Conservation (phyloP, 805 yeast species). For the Millerago galiae region DNA sequence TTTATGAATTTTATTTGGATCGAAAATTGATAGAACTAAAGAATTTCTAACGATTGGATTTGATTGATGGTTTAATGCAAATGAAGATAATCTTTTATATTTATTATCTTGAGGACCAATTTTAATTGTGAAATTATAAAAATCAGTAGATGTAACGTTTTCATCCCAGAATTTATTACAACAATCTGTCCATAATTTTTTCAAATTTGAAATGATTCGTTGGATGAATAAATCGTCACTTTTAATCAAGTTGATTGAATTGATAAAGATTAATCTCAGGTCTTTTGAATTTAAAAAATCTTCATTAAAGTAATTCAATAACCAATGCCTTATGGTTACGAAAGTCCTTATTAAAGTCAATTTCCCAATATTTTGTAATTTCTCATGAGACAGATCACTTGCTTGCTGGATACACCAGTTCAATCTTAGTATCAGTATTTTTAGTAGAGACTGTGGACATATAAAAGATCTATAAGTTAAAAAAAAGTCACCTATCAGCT, state of each 20-base stretch:
- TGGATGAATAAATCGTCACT: slow-evolving; percentile 23
- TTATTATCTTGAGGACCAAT: slow-evolving; percentile 24
- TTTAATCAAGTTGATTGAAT: slow-evolving; percentile 26
- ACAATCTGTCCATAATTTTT: slow-evolving; percentile 41
- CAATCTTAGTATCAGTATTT: slow-evolving; percentile 56
- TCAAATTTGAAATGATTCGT: slow-evolving; percentile 38
- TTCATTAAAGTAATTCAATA: slow-evolving; percentile 77
- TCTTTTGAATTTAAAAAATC: slow-evolving; percentile 60
- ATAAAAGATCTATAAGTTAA: slow-evolving; percentile 73
- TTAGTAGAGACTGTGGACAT: slow-evolving; percentile 50
- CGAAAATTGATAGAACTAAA: slow-evolving; percentile 28
- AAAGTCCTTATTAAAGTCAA: slow-evolving; percentile 73
- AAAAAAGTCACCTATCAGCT: slow-evolving; percentile 77
- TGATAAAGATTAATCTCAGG: slow-evolving; percentile 38
- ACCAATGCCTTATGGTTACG: slow-evolving; percentile 85
- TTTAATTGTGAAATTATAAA: slow-evolving; percentile 16
- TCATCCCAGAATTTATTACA: slow-evolving; percentile 25
- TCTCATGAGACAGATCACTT: slow-evolving; percentile 19
- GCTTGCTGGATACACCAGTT: slow-evolving; percentile 58
- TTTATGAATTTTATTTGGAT: slow-evolving; percentile 16
- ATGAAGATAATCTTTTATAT: slow-evolving; percentile 28
- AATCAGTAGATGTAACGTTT: slow-evolving; percentile 23
- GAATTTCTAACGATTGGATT: slow-evolving; percentile 38
- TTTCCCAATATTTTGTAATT: slow-evolving; percentile 46
- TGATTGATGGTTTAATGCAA: slow-evolving; percentile 31